Percentiles rank a stretch among this genome's conserved stretches.
Evolutionary conservation across 2,329 filamentous ascomycete genomes (phyloP).

Genomic region (Fusarium bulbicola): DNA sequence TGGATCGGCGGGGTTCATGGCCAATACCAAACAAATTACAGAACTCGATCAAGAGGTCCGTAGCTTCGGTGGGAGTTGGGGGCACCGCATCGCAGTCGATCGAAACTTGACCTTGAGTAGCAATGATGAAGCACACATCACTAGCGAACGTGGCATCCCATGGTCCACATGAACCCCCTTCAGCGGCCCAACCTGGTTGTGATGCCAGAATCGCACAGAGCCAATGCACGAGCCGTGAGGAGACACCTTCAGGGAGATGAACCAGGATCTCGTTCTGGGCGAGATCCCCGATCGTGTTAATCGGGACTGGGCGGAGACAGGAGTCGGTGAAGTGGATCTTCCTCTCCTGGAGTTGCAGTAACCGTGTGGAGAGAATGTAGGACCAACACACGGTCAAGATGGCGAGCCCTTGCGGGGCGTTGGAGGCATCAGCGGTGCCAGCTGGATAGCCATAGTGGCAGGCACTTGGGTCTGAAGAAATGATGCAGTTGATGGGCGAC

Average conservation of each 20-base stretch:
- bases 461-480: conserved; percentile 31
- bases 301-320: conserved; percentile 36
- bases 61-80: conserved; percentile 32
- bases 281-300: conserved; percentile 23
- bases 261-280: conserved; percentile 31
- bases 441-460: conserved; percentile 33
- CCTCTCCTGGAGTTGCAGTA: conserved; percentile 41
- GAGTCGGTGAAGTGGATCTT: conserved; percentile 37
- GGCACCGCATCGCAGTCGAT: conserved; percentile 23
- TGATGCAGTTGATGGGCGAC: conserved; percentile 32
- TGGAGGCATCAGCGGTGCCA: conserved; percentile 26
- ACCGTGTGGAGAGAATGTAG: conserved; percentile 42
- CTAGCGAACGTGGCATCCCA: conserved; percentile 33
- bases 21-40: conserved; percentile 40
- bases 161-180: conserved; percentile 30
- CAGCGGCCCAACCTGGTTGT: conserved; percentile 32
- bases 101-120: conserved; percentile 29
- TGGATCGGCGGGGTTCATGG: conserved; percentile 22
- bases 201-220: conserved; percentile 41
- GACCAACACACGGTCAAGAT: conserved; percentile 43
- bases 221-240: conserved; percentile 39
- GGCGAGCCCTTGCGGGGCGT: conserved; percentile 38
- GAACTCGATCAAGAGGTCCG: conserved; percentile 40
- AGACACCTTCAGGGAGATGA: conserved; percentile 30
- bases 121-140: conserved; percentile 32